A percentile compares a stretch with the other conserved stretches of the same genome.
phyloP scores from a whole-genome alignment of 768 basidiomycete genomes.

The Tulasnella calospora region DNA sequence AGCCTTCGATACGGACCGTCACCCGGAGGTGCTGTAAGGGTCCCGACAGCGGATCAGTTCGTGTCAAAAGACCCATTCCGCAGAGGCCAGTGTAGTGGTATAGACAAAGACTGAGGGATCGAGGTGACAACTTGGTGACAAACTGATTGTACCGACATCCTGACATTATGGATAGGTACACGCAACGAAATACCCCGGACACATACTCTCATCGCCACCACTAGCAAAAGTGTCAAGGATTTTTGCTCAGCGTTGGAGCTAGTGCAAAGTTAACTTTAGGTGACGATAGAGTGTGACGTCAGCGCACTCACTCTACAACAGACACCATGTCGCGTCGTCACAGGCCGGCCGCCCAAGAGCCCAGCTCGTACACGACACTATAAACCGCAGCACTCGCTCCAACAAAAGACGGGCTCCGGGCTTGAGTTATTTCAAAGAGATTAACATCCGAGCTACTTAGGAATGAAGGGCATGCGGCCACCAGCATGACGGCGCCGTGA shows the following conservation, averaged over 20 bases:
- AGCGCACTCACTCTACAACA: background rate
- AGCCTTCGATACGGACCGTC: background rate
- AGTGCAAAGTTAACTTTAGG: background rate
- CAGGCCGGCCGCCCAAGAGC: background rate
- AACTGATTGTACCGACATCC: background rate
- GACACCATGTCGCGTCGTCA: background rate
- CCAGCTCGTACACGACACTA: background rate
- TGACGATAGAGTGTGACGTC: slow-evolving; percentile 5
- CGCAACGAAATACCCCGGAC: background rate
- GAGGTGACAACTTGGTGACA: slow-evolving; percentile 5
- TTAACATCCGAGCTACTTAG: background rate
- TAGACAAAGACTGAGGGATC: background rate
- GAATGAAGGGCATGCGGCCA: slow-evolving; percentile 2
- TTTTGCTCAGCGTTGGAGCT: background rate
- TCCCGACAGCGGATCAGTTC: background rate
- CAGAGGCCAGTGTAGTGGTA: background rate
- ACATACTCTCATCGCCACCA: background rate
- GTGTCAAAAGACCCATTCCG: background rate
- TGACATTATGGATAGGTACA: background rate
- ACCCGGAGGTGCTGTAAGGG: background rate
- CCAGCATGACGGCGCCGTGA: background rate
- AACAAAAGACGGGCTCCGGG: background rate
- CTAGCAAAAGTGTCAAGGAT: background rate
- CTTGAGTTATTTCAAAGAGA: background rate
- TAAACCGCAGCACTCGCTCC: background rate